Percentiles rank a stretch among this genome's conserved stretches.
phyloP scores from a whole-genome alignment of 2,329 filamentous ascomycete genomes.

The Nothophoma quercina region DNA sequence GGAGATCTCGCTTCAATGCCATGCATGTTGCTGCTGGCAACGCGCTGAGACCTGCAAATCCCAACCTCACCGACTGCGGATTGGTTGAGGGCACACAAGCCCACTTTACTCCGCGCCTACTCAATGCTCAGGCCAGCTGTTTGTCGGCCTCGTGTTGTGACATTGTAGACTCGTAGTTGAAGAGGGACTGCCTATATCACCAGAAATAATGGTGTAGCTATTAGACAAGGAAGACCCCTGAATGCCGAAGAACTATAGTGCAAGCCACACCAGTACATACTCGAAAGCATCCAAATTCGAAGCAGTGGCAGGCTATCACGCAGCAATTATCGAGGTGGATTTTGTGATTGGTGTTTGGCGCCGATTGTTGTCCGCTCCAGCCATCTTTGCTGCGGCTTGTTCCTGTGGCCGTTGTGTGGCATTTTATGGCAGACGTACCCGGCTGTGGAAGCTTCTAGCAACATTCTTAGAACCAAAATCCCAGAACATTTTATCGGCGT shows the following conservation, averaged over 20 bases:
- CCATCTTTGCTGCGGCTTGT: conserved; percentile 32
- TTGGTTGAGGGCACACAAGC: conserved; percentile 20
- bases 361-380: conserved; percentile 25
- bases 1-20: conserved; percentile 19
- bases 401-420: conserved; percentile 20
- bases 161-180: background rate
- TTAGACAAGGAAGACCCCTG: conserved; percentile 19
- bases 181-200: background rate
- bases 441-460: conserved; percentile 47
- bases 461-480: conserved; percentile 26
- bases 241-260: background rate
- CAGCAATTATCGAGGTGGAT: background rate
- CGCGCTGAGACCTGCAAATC: conserved; percentile 34
- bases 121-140: conserved; percentile 2
- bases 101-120: conserved; percentile 13
- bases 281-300: background rate
- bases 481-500: conserved; percentile 34
- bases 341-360: conserved; percentile 22
- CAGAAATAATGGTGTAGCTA: background rate
- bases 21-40: conserved; percentile 33
- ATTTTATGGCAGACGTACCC: background rate
- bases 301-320: background rate
- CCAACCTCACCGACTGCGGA: conserved; percentile 36
- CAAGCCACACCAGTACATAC: conserved; percentile 4
- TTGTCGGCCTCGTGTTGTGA: conserved; percentile 7